Base-by-base conservation (phyloP, 2,329 filamentous ascomycete species). In the Sphaerulina populicola region DNA sequence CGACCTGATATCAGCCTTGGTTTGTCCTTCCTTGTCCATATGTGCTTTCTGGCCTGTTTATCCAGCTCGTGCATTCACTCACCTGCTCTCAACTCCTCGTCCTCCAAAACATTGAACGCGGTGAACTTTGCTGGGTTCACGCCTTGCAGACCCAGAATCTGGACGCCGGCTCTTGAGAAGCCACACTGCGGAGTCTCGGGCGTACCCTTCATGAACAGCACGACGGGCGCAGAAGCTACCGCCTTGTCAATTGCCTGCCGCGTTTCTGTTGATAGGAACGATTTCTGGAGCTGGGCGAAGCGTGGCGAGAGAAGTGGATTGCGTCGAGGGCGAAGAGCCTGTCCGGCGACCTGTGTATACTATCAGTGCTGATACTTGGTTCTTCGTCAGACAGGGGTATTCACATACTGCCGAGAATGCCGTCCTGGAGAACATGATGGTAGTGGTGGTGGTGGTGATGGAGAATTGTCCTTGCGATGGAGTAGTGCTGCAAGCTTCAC, bases 191-290 rank as follows among this genome's bases (percentile, higher is more conserved):
- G 93, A 55, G 82, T 88, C 73, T 96, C 90, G 52, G 93, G 93
- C 1, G 93, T 97, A 53, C 93, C 93, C 76, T 98, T 98, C 93
- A 98, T 98, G 77, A 98, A 98, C 51, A 98, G 78, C 1, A 98
- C 93, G 0, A 98, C 91, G 2, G 91, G 91, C 0, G 90, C 86
- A 0, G 89, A 90, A 21, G 74, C 77, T 12, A 98, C 84, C 30
- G 91, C 91, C 69, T 89, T 88, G 70, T 96, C 88, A 64, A 98
- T 98, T 23, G 90, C 89, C 36, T 81, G 72, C 56, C 79, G 82
- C 9, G 87, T 93, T 66, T 88, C 80, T 61, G 83, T 79, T 30
- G 91, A 96, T 43, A 98, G 79, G 37, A 88, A 77, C 51, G 89
- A 85, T 53, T 77, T 71, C 59, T 74, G 71, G 48, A 72, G 66